These are phyloP conservation scores for Monosporozyma solicola DNA, from an alignment of 805 yeast species.

Conservation along the genomic window DNA sequence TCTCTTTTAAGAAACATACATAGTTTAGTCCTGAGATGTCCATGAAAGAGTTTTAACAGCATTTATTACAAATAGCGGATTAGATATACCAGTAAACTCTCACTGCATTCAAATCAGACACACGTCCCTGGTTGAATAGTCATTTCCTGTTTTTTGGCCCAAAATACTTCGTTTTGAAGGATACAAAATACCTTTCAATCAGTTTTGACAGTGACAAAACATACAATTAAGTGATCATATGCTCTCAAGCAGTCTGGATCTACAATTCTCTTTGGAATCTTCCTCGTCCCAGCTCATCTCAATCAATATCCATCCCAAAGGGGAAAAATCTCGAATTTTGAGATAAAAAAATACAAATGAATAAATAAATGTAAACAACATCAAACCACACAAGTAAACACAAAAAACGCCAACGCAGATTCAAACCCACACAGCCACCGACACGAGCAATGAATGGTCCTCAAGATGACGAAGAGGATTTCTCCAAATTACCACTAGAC, in stretches of 20 bases:
- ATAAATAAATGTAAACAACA: not conserved
- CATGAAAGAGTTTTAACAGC: too few species aligned
- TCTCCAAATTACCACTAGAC: slow-evolving; percentile 50
- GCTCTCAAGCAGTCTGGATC: not conserved
- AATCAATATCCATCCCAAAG: not conserved
- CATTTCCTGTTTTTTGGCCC: too few species aligned
- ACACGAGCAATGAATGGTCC: not conserved
- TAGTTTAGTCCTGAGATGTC: too few species aligned
- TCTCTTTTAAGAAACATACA: too few species aligned
- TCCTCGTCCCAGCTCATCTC: not conserved
- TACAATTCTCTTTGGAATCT: not conserved
- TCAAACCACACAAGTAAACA: not conserved
- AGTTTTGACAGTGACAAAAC: too few species aligned
- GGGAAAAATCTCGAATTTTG: not conserved
- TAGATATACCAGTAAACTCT: too few species aligned
- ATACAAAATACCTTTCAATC: too few species aligned
- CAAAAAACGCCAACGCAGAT: not conserved
- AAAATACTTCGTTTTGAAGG: too few species aligned
- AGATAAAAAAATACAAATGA: not conserved
- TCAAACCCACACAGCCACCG: not conserved
- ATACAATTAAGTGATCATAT: too few species aligned
- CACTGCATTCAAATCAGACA: too few species aligned
- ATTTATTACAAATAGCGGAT: too few species aligned
- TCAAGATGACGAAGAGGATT: slow-evolving; percentile 46
- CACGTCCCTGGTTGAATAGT: too few species aligned